Percentiles rank a stretch among this genome's conserved stretches.
phyloP scores from a whole-genome alignment of 1,284 basidiomycete species.

The Kalmanozyma brasiliensis region DNA sequence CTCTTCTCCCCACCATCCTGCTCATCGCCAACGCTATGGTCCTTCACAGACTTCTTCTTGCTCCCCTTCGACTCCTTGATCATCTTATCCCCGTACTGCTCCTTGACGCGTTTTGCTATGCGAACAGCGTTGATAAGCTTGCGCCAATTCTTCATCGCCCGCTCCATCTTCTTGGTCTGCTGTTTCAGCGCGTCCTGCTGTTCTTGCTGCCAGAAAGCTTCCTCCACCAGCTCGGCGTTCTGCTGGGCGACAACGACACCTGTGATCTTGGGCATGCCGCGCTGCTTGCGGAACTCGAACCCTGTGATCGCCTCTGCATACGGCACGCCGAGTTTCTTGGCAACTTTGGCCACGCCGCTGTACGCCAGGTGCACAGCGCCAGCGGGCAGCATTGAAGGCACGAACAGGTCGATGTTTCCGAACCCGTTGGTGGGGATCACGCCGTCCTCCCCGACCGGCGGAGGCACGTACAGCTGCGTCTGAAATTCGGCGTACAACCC shows the following conservation, averaged over 20 bases:
- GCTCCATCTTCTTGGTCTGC: slow-evolving; percentile 79
- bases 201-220: slow-evolving; percentile 87
- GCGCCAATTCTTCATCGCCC: slow-evolving; percentile 86
- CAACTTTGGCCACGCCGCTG: slow-evolving; percentile 76
- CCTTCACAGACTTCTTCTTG: slow-evolving; percentile 6
- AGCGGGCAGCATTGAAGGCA: slow-evolving; percentile 89
- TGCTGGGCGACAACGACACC: slow-evolving; percentile 89
- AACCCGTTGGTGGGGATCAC: slow-evolving; percentile 93
- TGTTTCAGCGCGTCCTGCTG: slow-evolving; percentile 79
- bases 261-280: slow-evolving; percentile 83
- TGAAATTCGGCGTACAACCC: slow-evolving; percentile 84
- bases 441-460: slow-evolving; percentile 82
- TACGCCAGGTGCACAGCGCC: slow-evolving; percentile 87
- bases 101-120: slow-evolving; percentile 82
- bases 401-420: slow-evolving; percentile 96
- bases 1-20: slow-evolving; percentile 28
- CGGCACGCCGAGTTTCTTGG: slow-evolving; percentile 84
- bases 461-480: slow-evolving; percentile 83
- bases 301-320: slow-evolving; percentile 93
- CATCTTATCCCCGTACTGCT: slow-evolving; percentile 74
- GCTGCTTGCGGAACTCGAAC: slow-evolving; percentile 93
- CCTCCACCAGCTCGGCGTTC: slow-evolving; percentile 79
- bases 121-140: slow-evolving; percentile 87
- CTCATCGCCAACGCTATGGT: neutral
- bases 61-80: slow-evolving; percentile 8